Base-by-base conservation (phyloP, 2,329 filamentous ascomycete species). In the Colletotrichum euphorbiae region DNA sequence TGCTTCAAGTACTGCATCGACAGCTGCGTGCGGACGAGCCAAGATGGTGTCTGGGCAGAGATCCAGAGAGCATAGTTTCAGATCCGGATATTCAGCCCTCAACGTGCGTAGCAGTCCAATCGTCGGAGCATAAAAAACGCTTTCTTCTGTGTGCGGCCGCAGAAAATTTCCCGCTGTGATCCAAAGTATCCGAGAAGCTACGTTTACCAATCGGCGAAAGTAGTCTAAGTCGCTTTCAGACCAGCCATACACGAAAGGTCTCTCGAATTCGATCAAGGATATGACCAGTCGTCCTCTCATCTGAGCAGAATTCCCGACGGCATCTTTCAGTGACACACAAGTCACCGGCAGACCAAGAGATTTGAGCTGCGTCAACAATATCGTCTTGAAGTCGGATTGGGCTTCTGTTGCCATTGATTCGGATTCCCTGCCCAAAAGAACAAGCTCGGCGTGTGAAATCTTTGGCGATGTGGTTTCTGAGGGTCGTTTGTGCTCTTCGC, bases 161-260 rank as follows among this genome's bases (percentile, higher is more conserved):
- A 75, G 55, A 5, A 76, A 63, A 33, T 65, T 71, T 17, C 71
- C 74, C 6, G 59, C 63, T 5, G 73, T 77, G 9, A 75, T 69
- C 77, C 77, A 79, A 15, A 78, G 69, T 17, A 77, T 62, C 7
- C 71, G 67, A 4, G 71, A 72, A 11, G 72, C 68, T 12, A 70
- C 65, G 42, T 69, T 60, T 33, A 73, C 72, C 46, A 77, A 71
- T 15, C 48, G 64, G 63, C 75, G 74, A 40, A 79, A 67, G 8
- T 70, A 63, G 4, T 46, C 38, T 24, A 78, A 74, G 50, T 78
- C 75, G 6, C 63, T 52, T 42, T 75, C 71, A 1, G 69, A 73
- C n/a, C 74, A 48, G 3, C 67, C 71, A 12, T 67, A 64, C 11
- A 79, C 71, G 15, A 77, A 70, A 2, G 77, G 75, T 11, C 62